Evolutionary conservation across 345 rosid species (phyloP).

Genomic region (Salix arbutifolia): DNA sequence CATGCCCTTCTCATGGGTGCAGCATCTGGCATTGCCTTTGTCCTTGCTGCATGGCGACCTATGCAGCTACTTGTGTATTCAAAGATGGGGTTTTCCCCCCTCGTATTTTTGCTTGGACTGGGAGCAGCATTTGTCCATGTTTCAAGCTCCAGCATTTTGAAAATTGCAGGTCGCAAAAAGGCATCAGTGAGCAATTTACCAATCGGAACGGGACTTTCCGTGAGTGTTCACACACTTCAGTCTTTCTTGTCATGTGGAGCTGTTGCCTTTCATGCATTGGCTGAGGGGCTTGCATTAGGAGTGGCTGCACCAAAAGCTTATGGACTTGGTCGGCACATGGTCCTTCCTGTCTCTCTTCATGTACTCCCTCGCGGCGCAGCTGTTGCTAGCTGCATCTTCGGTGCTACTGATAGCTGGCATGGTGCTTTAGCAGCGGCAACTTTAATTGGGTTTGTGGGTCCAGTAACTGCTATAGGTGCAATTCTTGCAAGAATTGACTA

Average conservation of each 20-base stretch:
- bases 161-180: conserved; percentile 52
- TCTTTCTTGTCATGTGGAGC: conserved; percentile 85
- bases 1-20: conserved; percentile 94
- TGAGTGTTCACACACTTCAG: conserved; percentile 75
- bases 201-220: conserved; percentile 47
- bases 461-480: conserved; percentile 82
- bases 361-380: conserved; percentile 97
- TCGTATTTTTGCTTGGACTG: conserved; percentile 41
- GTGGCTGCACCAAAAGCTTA: conserved; percentile 99
- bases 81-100: conserved; percentile 74
- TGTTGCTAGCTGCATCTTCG: conserved; percentile 92
- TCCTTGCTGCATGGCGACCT: conserved; percentile 92
- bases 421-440: conserved; percentile 84
- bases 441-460: conserved; percentile 83
- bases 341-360: conserved; percentile 90
- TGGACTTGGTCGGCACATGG: conserved; percentile 91
- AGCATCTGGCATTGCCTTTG: conserved; percentile 90
- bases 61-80: conserved; percentile 65
- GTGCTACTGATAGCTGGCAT: conserved; percentile 93
- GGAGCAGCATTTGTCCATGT: conserved; percentile 68
- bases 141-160: conserved; percentile 49
- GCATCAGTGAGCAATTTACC: conserved; percentile 47
- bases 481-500: conserved; percentile 89
- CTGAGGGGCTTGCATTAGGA: conserved; percentile 96
- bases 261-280: conserved; percentile 86